Conservation (phyloP, 2,329 filamentous ascomycete genomes). For the Byssoonygena ceratinophila region DNA sequence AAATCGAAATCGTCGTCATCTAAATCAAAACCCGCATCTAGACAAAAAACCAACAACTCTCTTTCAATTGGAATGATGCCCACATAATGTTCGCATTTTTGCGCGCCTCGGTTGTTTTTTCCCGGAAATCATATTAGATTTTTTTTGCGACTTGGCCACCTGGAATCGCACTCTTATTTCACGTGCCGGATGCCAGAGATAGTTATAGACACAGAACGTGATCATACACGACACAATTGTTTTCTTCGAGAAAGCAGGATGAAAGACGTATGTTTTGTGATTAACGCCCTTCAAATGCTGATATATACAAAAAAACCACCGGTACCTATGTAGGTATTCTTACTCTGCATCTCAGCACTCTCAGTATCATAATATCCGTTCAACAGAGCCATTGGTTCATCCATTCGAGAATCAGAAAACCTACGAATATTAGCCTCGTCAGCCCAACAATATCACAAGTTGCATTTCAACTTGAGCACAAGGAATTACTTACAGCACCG, state of each 20-base stretch:
- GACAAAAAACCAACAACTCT: constrained; percentile 8
- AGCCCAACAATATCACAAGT: background rate
- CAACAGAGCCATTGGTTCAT: background rate
- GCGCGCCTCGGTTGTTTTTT: background rate
- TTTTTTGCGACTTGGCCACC: background rate
- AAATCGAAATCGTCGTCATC: constrained; percentile 6
- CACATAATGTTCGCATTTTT: constrained; percentile 10
- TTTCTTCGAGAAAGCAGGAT: background rate
- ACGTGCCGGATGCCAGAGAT: background rate
- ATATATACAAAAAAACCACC: background rate
- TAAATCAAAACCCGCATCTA: constrained; percentile 8
- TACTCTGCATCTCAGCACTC: background rate
- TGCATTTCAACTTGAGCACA: background rate
- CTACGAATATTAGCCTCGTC: background rate
- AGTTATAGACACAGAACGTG: background rate
- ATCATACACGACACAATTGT: background rate
- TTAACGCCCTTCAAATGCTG: background rate
- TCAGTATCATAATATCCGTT: background rate
- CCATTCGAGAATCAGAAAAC: background rate
- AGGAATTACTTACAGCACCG: constrained; percentile 58
- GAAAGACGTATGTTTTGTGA: background rate
- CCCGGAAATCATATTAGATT: background rate
- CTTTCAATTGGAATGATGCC: constrained; percentile 33
- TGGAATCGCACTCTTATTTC: background rate
- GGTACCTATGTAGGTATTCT: background rate